Base-by-base conservation (phyloP, 768 basidiomycete species). In the Leccinum longicurvipes region DNA sequence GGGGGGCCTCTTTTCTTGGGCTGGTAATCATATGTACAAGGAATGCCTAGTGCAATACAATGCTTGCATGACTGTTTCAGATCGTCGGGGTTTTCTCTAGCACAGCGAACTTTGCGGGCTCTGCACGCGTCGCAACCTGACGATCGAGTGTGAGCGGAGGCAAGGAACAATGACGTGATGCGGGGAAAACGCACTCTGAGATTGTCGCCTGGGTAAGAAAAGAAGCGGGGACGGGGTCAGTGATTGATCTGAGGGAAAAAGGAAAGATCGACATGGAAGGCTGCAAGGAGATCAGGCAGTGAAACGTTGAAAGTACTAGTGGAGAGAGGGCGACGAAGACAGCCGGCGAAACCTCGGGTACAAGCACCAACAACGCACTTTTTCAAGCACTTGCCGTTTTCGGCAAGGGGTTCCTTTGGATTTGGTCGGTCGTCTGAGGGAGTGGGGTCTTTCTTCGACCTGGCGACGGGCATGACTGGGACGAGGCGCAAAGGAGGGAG, bases 1-100 rank as follows among this genome's bases (percentile, higher is more conserved):
- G 93, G 93, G 3, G 93, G 93, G 0, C 93, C 93, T 54, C 93
- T 78, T 72, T 95, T 95, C 78, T 93, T 93, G 19, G 93, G 93
- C 68, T 91, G 89, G 69, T 95, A 95, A 67, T 92, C 89, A 63
- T 94, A 96, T 1, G 89, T 93, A 70, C 93, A 94, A 6, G 85
- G 81, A 48, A 93, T 88, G 19, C 84, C 87, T 49, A 94, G 82
- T 1, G 87, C 80, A 62, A 87, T 77, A 69, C 91, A 94, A 67
- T 93, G 91, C 68, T 90, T 93, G 87, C 91, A 93, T 8, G 87
- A 79, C 60, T 84, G 84, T 70, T 86, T 87, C 10, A 82, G 76
- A 66, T 89, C 88, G 59, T 89, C 88, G 24, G 85, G 81, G 62
- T 86, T 86, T 66, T 93, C 91, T 59, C 87, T 78, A 6, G 87